These are phyloP conservation scores for Fusarium nelsonii DNA, from an alignment of 2,329 filamentous ascomycete genomes.

Conservation along the genomic window DNA sequence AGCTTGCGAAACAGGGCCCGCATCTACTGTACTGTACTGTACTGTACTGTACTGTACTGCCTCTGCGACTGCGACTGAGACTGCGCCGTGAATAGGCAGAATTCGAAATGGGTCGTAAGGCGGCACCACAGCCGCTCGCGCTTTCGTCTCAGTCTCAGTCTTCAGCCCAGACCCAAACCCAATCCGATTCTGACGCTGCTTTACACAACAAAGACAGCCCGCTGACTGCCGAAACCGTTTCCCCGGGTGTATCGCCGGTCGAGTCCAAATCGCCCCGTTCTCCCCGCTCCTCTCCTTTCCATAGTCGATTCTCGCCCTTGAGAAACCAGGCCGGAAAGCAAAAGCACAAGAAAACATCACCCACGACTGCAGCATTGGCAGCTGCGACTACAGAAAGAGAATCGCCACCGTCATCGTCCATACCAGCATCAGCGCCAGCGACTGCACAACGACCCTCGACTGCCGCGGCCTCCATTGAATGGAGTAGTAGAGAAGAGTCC, in stretches of 20 bases:
- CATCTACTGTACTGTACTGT: too few relatives aligned
- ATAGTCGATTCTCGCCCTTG: conserved; percentile 56
- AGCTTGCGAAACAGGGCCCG: too few relatives aligned
- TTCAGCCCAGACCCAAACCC: conserved; percentile 28
- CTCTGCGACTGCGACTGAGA: conserved; percentile 34
- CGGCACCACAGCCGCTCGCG: conserved; percentile 69
- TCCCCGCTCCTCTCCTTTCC: conserved; percentile 62
- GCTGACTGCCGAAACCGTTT: conserved; percentile 50
- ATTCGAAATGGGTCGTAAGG: conserved; percentile 67
- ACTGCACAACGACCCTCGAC: conserved; percentile 30
- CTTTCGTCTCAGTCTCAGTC: conserved; percentile 51
- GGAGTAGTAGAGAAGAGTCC: conserved; percentile 33
- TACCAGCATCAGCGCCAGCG: not conserved
- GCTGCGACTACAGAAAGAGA: conserved; percentile 18
- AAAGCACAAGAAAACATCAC: conserved; percentile 45
- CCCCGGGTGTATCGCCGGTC: conserved; percentile 51
- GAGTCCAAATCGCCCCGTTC: conserved; percentile 58
- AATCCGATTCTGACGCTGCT: conserved; percentile 54
- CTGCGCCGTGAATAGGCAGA: conserved; percentile 46
- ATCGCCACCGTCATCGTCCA: conserved; percentile 9
- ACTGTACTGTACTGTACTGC: conserved; percentile 1
- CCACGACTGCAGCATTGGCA: conserved; percentile 42
- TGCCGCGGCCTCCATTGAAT: conserved; percentile 31
- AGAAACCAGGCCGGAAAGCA: conserved; percentile 44
- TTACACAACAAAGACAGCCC: conserved; percentile 50